phyloP scores from a whole-genome alignment of 257 asterid species.

The Capsicum pubescens region DNA sequence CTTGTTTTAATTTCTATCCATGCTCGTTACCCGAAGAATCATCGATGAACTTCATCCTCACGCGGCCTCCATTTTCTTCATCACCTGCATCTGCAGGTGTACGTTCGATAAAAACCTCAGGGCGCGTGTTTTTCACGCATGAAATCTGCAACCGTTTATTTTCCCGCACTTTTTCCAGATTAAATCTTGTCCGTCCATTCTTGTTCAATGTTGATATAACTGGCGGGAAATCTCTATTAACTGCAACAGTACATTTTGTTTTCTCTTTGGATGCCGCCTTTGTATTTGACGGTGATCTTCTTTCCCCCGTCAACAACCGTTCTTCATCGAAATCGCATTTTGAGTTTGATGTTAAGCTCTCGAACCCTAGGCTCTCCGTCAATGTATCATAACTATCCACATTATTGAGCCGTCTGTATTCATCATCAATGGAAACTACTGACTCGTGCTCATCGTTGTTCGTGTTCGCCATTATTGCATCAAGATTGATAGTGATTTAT shows the following conservation, averaged over 20 bases:
- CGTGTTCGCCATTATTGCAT: background rate
- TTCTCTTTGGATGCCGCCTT: background rate
- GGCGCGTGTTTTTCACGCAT: conserved; percentile 7
- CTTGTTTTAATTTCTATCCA: too few relatives aligned
- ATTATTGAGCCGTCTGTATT: background rate
- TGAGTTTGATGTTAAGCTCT: conserved; percentile 26
- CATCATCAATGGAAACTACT: background rate
- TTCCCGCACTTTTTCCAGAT: conserved; percentile 20
- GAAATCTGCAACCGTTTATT: conserved; percentile 29
- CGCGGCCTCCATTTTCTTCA: background rate
- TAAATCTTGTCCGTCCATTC: conserved; percentile 29
- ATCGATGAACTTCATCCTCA: conserved; percentile 15
- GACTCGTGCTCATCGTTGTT: background rate
- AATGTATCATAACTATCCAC: background rate
- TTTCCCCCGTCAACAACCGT: background rate
- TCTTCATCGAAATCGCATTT: background rate
- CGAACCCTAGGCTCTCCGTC: conserved; percentile 34
- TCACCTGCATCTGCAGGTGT: background rate
- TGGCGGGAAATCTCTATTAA: conserved; percentile 29
- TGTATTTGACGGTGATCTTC: background rate
- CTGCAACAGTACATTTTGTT: background rate
- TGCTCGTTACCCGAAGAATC: background rate
- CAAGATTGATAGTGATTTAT: background rate
- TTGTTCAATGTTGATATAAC: conserved; percentile 21
- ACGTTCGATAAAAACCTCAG: conserved; percentile 15